Percentiles rank a stretch among this genome's conserved stretches.
These are phyloP conservation scores for Mucor sp. DNA, from an alignment of 371 early-diverging fungal genomes.

Conservation along the genomic window DNA sequence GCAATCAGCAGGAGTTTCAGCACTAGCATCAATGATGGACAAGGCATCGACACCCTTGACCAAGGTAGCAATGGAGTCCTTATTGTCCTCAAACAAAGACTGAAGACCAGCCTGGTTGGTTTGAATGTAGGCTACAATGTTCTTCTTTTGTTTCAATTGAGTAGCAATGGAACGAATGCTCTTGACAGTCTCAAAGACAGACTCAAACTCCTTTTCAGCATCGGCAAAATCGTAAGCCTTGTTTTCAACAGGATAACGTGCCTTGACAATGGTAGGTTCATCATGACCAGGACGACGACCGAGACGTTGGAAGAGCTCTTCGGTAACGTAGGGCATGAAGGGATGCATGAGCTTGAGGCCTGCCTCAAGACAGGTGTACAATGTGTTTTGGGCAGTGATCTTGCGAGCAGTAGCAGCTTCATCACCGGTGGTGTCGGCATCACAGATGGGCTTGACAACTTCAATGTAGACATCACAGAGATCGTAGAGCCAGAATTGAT, in stretches of 20 bases:
- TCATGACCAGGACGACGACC: slow-evolving; percentile 71
- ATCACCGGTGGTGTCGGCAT: slow-evolving; percentile 55
- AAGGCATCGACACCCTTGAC: slow-evolving; percentile 76
- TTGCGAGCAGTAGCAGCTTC: slow-evolving; percentile 54
- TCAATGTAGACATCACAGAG: slow-evolving; percentile 99
- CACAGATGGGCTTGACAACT: slow-evolving; percentile 87
- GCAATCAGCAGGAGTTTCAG: slow-evolving; percentile 73
- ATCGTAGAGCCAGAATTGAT: slow-evolving; percentile 97
- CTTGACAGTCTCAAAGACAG: slow-evolving; percentile 74
- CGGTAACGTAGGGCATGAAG: slow-evolving; percentile 99
- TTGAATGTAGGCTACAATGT: slow-evolving; percentile 34
- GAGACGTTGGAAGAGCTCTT: slow-evolving; percentile 97
- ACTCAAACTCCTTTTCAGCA: slow-evolving; percentile 80
- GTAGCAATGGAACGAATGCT: slow-evolving; percentile 74
- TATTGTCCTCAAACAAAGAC: slow-evolving; percentile 48
- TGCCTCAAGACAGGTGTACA: slow-evolving; percentile 93
- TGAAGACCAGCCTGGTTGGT: slow-evolving; percentile 23
- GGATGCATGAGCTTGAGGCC: slow-evolving; percentile 96
- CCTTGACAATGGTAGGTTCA: slow-evolving; percentile 63
- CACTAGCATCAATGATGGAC: slow-evolving; percentile 44
- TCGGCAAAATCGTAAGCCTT: slow-evolving; percentile 52
- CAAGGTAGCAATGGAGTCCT: slow-evolving; percentile 63
- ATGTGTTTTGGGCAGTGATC: slow-evolving; percentile 75
- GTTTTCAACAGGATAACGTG: slow-evolving; percentile 66
- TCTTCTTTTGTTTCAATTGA: slow-evolving; percentile 39